phyloP scores from a whole-genome alignment of 441 rosid species.

The Syzygium syzygioides region DNA sequence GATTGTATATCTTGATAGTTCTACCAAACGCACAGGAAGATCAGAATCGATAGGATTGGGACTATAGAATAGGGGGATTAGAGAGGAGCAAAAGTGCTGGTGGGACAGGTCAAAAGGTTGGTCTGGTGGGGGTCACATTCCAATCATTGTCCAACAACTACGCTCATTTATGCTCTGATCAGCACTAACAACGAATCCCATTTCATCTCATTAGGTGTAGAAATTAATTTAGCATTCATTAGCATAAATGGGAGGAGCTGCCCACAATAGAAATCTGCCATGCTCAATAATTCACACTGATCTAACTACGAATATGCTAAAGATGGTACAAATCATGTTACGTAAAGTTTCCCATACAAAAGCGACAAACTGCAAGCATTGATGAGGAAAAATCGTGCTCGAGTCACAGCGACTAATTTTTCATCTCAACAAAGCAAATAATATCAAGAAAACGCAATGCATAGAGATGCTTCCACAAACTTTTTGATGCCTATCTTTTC shows the following conservation, averaged over 20 bases:
- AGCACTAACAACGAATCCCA: not conserved
- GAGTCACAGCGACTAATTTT: not conserved
- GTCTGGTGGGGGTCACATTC: constrained; percentile 5
- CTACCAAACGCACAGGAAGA: not conserved
- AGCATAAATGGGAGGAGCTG: not conserved
- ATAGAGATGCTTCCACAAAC: not conserved
- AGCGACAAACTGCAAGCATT: not conserved
- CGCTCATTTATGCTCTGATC: not conserved
- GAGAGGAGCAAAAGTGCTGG: not conserved
- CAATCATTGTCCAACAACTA: constrained; percentile 16
- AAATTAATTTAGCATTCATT: not conserved
- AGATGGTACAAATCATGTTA: not conserved
- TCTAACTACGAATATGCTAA: not conserved
- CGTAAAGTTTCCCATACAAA: not conserved
- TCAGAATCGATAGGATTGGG: not conserved
- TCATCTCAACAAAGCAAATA: not conserved
- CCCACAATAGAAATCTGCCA: not conserved
- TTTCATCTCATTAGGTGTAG: not conserved
- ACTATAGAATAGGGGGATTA: not conserved
- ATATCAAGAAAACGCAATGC: not conserved
- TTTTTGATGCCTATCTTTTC: not conserved
- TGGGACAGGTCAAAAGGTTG: constrained; percentile 16
- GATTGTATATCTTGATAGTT: not conserved
- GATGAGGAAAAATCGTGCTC: not conserved
- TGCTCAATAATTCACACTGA: not conserved